Evolutionary conservation across 768 basidiomycete genomes (phyloP).

Genomic region (Pulveroboletus ravenelii): DNA sequence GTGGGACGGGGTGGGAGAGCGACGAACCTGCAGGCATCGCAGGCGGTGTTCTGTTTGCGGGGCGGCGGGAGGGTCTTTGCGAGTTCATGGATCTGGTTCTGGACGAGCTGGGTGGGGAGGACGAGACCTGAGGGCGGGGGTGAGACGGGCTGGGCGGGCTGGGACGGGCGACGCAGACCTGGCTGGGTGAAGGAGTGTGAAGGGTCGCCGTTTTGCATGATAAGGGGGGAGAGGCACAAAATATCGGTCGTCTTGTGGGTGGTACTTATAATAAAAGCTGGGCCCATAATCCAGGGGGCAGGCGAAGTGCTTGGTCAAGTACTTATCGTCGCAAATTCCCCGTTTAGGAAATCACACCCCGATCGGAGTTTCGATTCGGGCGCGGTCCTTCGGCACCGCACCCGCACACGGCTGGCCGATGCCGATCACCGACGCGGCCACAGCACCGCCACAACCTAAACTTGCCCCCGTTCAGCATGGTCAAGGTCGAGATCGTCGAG

Average conservation of each 20-base stretch:
- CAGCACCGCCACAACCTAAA: slow-evolving; percentile 15
- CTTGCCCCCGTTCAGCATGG: slow-evolving; percentile 49
- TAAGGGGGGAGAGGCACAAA: slow-evolving; percentile 16
- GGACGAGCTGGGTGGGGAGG: slow-evolving; percentile 61
- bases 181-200: slow-evolving; percentile 33
- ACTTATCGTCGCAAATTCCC: slow-evolving; percentile 19
- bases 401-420: no score
- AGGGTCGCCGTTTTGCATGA: slow-evolving; percentile 30
- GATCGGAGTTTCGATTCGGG: slow-evolving; percentile 26
- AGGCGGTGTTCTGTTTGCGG: slow-evolving; percentile 89
- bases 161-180: slow-evolving; percentile 17
- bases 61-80: slow-evolving; percentile 80
- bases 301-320: slow-evolving; percentile 18
- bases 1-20: not conserved
- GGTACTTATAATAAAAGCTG: no score
- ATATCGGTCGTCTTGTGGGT: slow-evolving; percentile 11
- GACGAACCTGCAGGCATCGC: slow-evolving; percentile 81
- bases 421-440: slow-evolving; percentile 15
- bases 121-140: slow-evolving; percentile 46
- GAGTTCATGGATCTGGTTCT: slow-evolving; percentile 79
- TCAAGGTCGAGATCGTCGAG: slow-evolving; percentile 88
- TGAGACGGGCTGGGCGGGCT: not conserved
- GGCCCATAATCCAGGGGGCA: slow-evolving; percentile 14
- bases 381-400: slow-evolving; percentile 26
- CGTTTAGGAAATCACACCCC: not conserved